Evolutionary conservation across 129 eudicot genomes (phyloP).

Genomic region (Ambrosia artemisiifolia): DNA sequence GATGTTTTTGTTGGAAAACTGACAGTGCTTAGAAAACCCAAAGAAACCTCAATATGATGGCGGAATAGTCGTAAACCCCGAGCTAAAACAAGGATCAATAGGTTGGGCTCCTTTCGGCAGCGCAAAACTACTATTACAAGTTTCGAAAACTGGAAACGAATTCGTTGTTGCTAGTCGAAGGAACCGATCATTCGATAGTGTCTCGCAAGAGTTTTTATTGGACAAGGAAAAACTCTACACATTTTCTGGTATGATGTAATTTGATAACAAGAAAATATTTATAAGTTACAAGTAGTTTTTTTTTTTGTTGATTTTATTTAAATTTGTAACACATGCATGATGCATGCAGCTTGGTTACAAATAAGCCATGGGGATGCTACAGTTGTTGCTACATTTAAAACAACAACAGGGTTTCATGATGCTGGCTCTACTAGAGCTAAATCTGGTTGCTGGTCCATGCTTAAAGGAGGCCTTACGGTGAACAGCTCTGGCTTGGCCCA

Average conservation of each 20-base stretch:
- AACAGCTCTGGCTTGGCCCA: constrained; percentile 39
- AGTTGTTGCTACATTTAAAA: constrained; percentile 53
- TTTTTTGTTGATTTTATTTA: background rate
- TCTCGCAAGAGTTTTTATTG: constrained; percentile 41
- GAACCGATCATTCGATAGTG: constrained; percentile 39
- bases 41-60: constrained; percentile 50
- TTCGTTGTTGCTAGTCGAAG: constrained; percentile 43
- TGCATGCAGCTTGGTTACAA: constrained; percentile 64
- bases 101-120: constrained; percentile 54
- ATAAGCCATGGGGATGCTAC: constrained; percentile 42
- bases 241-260: constrained; percentile 45
- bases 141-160: constrained; percentile 37
- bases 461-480: constrained; percentile 61
- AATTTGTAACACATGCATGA: background rate
- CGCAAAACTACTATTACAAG: constrained; percentile 27
- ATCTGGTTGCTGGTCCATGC: constrained; percentile 77
- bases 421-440: constrained; percentile 52
- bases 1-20: background rate
- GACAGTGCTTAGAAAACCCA: constrained; percentile 28
- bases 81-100: constrained; percentile 36
- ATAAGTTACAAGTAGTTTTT: too few species aligned
- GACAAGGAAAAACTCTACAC: constrained; percentile 53
- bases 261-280: background rate
- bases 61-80: constrained; percentile 59
- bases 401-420: constrained; percentile 23